Percentiles rank a stretch among this genome's conserved stretches.
Conservation (phyloP, 1,284 basidiomycete species). For the Rhodotorula glutinis region DNA sequence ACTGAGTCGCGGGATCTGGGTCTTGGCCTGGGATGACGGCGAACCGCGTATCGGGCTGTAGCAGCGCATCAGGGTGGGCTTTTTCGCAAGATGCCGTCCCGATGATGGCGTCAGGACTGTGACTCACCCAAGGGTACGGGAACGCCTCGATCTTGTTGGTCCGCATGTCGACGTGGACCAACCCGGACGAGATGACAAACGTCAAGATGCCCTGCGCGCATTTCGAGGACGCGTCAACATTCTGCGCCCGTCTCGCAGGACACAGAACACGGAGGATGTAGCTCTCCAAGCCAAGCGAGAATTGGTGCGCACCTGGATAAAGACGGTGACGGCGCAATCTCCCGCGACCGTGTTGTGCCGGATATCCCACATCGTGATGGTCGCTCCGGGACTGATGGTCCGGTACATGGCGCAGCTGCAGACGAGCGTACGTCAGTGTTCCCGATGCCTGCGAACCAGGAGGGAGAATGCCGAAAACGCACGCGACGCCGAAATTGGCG, state of each 20-base stretch:
- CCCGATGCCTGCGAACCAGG: neutral
- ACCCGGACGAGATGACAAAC: slow-evolving; percentile 40
- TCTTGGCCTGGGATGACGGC: slow-evolving; percentile 27
- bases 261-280: no score
- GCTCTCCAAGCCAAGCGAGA: no score
- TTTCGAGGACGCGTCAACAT: no score
- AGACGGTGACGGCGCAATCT: slow-evolving; percentile 42
- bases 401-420: slow-evolving; percentile 37
- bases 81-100: no score
- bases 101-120: neutral
- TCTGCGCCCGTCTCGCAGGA: no score
- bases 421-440: neutral
- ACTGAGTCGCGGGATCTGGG: slow-evolving; percentile 24
- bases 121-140: slow-evolving; percentile 37
- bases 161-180: slow-evolving; percentile 44
- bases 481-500: slow-evolving; percentile 44
- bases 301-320: slow-evolving; percentile 38
- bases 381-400: slow-evolving; percentile 1
- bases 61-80: no score
- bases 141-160: slow-evolving; percentile 39
- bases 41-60: slow-evolving; percentile 33
- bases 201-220: slow-evolving; percentile 43
- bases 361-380: slow-evolving; percentile 35
- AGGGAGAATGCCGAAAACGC: neutral
- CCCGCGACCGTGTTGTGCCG: slow-evolving; percentile 28